Conservation (phyloP, 2,329 filamentous ascomycete genomes). For the Fusarium nisikadoi region DNA sequence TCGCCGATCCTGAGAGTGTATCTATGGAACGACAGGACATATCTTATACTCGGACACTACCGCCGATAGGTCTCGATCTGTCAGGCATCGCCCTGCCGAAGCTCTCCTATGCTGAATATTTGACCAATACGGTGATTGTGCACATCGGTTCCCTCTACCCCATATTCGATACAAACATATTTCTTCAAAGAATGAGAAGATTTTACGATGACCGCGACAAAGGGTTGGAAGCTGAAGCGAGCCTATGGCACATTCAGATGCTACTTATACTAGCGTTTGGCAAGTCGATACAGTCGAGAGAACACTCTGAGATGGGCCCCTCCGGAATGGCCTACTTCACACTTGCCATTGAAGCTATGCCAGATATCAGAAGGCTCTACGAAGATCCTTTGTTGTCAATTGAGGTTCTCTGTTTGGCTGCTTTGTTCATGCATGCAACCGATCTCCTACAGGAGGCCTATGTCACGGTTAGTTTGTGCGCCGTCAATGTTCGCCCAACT, state of each 20-base stretch:
- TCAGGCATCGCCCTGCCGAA: constrained; percentile 21
- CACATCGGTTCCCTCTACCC: constrained; percentile 33
- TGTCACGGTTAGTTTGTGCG: constrained; percentile 15
- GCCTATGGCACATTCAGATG: constrained; percentile 37
- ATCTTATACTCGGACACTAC: constrained; percentile 24
- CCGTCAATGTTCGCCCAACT: background rate
- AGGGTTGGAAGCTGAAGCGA: background rate
- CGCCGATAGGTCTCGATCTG: constrained; percentile 26
- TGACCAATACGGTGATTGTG: constrained; percentile 31
- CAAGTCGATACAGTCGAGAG: constrained; percentile 34
- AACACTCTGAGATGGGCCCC: constrained; percentile 32
- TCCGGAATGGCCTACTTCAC: constrained; percentile 37
- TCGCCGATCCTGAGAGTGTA: constrained; percentile 18
- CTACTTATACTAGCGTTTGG: constrained; percentile 31
- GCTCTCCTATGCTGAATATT: constrained; percentile 32
- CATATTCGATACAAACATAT: constrained; percentile 19
- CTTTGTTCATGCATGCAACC: constrained; percentile 37
- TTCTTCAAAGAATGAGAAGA: constrained; percentile 10
- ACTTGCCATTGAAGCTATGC: constrained; percentile 28
- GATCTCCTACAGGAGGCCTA: constrained; percentile 36
- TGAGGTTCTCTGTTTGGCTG: constrained; percentile 29
- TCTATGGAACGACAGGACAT: constrained; percentile 31
- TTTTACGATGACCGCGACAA: constrained; percentile 21
- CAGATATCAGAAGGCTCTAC: constrained; percentile 31
- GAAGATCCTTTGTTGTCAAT: constrained; percentile 33